phyloP scores from a whole-genome alignment of 345 rosid genomes.

The Firmiana major region DNA sequence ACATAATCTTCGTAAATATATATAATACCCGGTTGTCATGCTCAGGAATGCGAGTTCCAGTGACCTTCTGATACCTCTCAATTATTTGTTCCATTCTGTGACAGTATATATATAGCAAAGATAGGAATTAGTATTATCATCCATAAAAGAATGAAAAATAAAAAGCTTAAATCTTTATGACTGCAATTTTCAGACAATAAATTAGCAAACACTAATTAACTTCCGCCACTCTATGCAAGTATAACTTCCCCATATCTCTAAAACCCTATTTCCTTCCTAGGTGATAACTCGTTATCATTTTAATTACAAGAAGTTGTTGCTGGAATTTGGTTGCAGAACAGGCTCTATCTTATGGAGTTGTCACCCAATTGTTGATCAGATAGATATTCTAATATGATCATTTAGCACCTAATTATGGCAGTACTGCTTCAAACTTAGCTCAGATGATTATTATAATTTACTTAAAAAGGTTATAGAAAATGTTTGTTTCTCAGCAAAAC shows the following conservation, averaged over 20 bases:
- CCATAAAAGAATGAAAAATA: neutral
- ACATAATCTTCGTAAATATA: no score
- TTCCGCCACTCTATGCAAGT: neutral
- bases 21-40: slow-evolving; percentile 43
- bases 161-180: neutral
- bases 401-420: neutral
- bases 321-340: neutral
- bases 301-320: neutral
- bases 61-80: slow-evolving; percentile 46
- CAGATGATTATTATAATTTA: neutral
- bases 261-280: neutral
- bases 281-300: neutral
- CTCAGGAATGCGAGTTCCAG: slow-evolving; percentile 47
- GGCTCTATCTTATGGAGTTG: neutral
- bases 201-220: neutral
- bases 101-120: neutral
- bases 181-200: neutral
- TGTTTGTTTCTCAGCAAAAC: neutral
- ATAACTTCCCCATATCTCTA: neutral
- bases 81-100: slow-evolving; percentile 63
- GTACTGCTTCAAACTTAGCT: no score
- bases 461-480: neutral
- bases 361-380: neutral
- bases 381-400: no score
- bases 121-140: neutral